Evolutionary conservation across 176 grass and related monocot species (phyloP), one percentile per base, ranked within the genome.

Genomic region (Paspalum vaginatum): DNA sequence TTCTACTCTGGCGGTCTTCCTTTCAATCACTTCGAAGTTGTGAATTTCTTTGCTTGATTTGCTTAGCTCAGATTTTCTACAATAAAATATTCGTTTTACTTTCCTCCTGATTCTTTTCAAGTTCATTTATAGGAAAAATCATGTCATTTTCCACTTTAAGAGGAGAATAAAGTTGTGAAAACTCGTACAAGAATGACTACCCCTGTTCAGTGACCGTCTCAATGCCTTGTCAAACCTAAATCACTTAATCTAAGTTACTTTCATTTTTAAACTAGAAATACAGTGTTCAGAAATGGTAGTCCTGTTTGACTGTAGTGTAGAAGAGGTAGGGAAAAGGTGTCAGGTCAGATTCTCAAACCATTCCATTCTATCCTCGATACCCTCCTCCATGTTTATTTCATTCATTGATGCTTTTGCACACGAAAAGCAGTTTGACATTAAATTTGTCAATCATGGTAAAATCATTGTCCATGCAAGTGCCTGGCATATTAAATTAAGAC

Each of bases 381-480:
- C 22, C n/a, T 84, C 8, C 42, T 84, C 8, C 42, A 22, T 62
- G 26, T 64, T 72, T 69, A 57, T 65, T 47, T 60, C 22, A 9
- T 62, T 22, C 38, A 22, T 37, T 37, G 18, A 70, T 65, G 57
- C 72, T 77, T 65, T 43, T 70, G 38, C 26, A 44, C 10, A 78
- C 49, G 61, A 21, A 52, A 58, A 46, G n/a, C n/a, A 70, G 15
- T 24, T 81, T 70, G 65, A 60, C 42, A 61, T 72, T 32, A 61
- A 16, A 12, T 61, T 58, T 69, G 9, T 16, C 51, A 48, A 21
- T 25, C 54, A 70, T 6, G 41, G 22, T 60, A 76, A 24, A 71
- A 76, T 26, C 59, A 44, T 24, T 43, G 8, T 1, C 42, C 57
- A 47, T 76, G 74, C 43, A 47, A 46, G 58, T 61, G 15, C 2